phyloP scores from a whole-genome alignment of 2,329 filamentous ascomycete species.

The Thelonectria blattea region DNA sequence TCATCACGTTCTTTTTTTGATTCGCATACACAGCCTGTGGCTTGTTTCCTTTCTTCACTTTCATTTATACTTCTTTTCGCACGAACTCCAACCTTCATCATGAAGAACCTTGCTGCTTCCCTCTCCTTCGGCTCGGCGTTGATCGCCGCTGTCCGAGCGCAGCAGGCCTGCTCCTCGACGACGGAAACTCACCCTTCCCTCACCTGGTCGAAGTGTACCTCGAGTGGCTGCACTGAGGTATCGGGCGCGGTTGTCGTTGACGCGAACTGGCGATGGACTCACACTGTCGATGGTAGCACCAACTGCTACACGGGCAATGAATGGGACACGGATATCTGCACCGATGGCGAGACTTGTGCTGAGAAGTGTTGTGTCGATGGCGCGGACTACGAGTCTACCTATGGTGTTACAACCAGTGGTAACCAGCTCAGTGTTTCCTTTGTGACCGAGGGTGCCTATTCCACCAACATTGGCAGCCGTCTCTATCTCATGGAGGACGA shows the following conservation, averaged over 20 bases:
- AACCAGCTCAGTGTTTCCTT: constrained; percentile 60
- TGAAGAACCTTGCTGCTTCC: constrained; percentile 35
- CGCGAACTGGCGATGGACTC: constrained; percentile 66
- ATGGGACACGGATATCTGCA: constrained; percentile 49
- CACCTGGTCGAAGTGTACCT: constrained; percentile 58
- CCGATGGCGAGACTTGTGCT: constrained; percentile 51
- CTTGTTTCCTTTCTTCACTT: constrained; percentile 17
- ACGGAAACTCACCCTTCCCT: constrained; percentile 59
- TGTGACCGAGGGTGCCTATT: constrained; percentile 56
- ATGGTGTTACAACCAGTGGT: constrained; percentile 59
- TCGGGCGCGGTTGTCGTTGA: constrained; percentile 60
- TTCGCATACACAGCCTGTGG: constrained; percentile 24
- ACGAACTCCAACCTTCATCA: constrained; percentile 20
- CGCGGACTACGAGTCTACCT: constrained; percentile 56
- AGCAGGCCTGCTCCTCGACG: constrained; percentile 55
- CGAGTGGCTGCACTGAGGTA: constrained; percentile 56
- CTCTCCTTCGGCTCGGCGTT: constrained; percentile 35
- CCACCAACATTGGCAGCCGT: constrained; percentile 58
- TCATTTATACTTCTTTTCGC: constrained; percentile 8
- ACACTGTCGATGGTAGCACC: constrained; percentile 51
- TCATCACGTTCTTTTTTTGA: constrained; percentile 14
- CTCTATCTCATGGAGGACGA: constrained; percentile 68
- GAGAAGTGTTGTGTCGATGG: constrained; percentile 58
- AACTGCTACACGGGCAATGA: constrained; percentile 64
- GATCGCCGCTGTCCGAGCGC: constrained; percentile 44